phyloP scores from a whole-genome alignment of 257 asterid genomes.

The Penstemon barbatus region DNA sequence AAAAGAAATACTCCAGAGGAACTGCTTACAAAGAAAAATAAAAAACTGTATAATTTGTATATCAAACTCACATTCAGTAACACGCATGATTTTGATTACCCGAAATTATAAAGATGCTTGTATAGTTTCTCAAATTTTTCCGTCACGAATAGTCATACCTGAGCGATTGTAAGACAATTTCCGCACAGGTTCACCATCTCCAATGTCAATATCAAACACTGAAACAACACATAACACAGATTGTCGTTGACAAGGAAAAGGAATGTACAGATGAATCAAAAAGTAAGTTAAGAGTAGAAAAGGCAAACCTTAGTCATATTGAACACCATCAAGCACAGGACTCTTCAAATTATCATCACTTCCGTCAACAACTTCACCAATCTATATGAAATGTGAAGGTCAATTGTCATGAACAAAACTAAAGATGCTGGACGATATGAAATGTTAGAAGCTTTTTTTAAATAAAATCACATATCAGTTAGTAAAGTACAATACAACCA shows the following conservation, averaged over 20 bases:
- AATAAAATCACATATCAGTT: conserved; percentile 14
- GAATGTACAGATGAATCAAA: conserved; percentile 21
- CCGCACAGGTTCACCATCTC: conserved; percentile 96
- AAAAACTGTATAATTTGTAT: background rate
- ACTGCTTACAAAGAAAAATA: background rate
- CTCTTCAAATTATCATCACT: conserved; percentile 66
- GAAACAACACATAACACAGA: conserved; percentile 32
- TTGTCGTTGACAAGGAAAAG: conserved; percentile 32
- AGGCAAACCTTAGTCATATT: conserved; percentile 78
- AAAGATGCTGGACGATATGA: conserved; percentile 7
- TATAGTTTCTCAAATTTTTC: conserved; percentile 11
- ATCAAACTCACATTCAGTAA: conserved; percentile 2
- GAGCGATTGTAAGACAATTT: conserved; percentile 89
- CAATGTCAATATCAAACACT: conserved; percentile 99
- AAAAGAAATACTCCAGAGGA: background rate
- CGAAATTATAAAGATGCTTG: conserved; percentile 11
- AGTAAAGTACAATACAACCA: conserved; percentile 14
- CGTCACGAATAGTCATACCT: conserved; percentile 47
- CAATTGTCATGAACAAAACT: conserved; percentile 6
- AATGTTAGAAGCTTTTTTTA: conserved; percentile 13
- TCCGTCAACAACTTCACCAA: conserved; percentile 98
- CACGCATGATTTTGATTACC: conserved; percentile 15
- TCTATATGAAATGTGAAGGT: conserved; percentile 41
- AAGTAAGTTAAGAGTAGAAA: conserved; percentile 26
- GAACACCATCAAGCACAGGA: conserved; percentile 63